These are phyloP conservation scores for Eucalyptus caleyi DNA, from an alignment of 345 rosid genomes.

Conservation along the genomic window DNA sequence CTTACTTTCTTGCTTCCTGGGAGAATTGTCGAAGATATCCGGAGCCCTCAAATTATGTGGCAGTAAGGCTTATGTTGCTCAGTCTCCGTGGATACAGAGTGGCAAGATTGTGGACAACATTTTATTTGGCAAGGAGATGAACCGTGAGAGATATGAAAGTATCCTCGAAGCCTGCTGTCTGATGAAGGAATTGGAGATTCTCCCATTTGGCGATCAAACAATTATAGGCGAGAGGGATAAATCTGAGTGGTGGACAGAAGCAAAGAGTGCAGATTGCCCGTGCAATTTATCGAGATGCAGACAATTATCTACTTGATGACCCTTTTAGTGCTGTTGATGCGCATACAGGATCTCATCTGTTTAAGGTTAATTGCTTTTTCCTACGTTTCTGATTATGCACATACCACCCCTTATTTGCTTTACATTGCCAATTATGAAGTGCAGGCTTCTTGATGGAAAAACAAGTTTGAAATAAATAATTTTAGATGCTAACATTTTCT, in stretches of 20 bases:
- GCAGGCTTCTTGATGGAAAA: not conserved
- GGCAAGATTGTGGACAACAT: conserved; percentile 78
- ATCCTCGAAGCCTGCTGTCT: conserved; percentile 66
- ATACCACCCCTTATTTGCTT: not conserved
- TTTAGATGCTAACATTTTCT: not conserved
- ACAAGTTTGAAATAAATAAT: not conserved
- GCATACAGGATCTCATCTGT: conserved; percentile 76
- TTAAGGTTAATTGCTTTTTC: conserved; percentile 29
- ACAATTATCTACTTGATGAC: conserved; percentile 78
- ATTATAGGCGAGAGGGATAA: conserved; percentile 79
- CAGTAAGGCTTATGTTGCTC: conserved; percentile 67
- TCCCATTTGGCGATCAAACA: conserved; percentile 69
- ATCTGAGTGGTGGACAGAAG: conserved; percentile 87
- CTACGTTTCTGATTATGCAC: not conserved
- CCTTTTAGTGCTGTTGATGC: conserved; percentile 94
- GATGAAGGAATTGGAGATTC: conserved; percentile 58
- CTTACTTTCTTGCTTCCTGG: conserved; percentile 55
- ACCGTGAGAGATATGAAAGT: conserved; percentile 40
- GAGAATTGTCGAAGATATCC: conserved; percentile 53
- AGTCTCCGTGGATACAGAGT: conserved; percentile 87
- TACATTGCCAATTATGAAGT: not conserved
- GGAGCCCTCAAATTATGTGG: conserved; percentile 55
- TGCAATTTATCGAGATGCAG: conserved; percentile 75
- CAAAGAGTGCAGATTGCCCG: conserved; percentile 79
- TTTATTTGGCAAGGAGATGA: conserved; percentile 68